Evolutionary conservation across 1,139 yeast species (phyloP), one percentile per base, ranked within the genome.

Genomic region (Kodamaea alishanica): DNA sequence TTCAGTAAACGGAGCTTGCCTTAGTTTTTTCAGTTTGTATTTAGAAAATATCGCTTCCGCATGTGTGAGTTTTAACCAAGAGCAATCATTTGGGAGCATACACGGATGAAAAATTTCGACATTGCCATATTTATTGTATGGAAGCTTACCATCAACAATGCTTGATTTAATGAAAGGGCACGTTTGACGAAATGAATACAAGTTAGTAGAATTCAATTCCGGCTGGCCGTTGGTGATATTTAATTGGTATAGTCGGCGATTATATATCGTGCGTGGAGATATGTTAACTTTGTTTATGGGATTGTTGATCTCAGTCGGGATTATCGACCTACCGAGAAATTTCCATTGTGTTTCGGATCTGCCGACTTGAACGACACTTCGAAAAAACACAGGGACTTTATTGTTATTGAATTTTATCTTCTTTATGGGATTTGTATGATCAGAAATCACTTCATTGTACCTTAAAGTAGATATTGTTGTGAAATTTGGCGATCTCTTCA

Each of bases 301-400:
- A 1, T 35, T 36, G 0, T 43, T 41, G 1, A 49, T n/a, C 36
- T 61, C 52, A 0, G 43, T 50, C 4, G 56, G 54, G 26, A 41
- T 46, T 7, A 67, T 47, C 6, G 70, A 63, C 33, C 73, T 46
- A 1, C 71, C 73, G 20, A 64, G 43, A 39, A 65, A 58, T 42
- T 63, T 66, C 73, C 73, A 67, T 37, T 65, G 72, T 20, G 58
- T 60, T 37, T 56, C 62, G 0, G 73, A 65, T 44, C 62, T 67
- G 2, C 70, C 71, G 3, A 57, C 57, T 6, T 56, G 32, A 1
- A 66, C 43, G 7, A 51, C 39, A 31, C 55, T 51, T 36, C 59
- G 56, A 35, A 58, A 60, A 43, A 48, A 67, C 0, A 67, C 54
- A 1, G 51, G 46, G 8, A 49, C 50, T 24, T 37, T 48, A 26